Evolutionary conservation across 129 eudicot species (phyloP), one percentile per base, ranked within the genome.

Genomic region (Flaveria brownii): DNA sequence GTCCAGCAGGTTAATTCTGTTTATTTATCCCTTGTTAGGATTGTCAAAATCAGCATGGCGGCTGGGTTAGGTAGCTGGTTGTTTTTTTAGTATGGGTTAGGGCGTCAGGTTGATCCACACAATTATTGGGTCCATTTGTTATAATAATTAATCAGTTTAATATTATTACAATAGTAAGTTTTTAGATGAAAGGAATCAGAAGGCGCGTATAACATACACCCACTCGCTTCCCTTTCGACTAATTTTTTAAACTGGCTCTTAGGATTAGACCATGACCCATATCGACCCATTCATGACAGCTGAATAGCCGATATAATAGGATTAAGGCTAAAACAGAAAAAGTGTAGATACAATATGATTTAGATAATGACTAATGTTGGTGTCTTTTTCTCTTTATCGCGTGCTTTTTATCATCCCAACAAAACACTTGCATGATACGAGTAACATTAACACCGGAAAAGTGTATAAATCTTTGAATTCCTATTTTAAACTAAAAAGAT

Each of bases 1-100:
- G 98, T 93, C 47, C 89, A 72, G 74, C 98, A 93, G 97, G 98
- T 93, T 79, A 41, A 2, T 61, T 55, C 16, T 59, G 15, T 67
- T 52, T 42, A 50, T 9, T 17, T 39, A 4, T 8, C 50, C 26
- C 6, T 63, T 73, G 66, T 36, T 36, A 36, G 7, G 7, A 36
- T 36, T 36, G 41, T 4, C 65, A 59, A 59, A 59, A 59, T 59
- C 9, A 9, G 62, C 9, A 36, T 8, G 8, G 59, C 22, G 2
- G 26, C 12, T 7, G 28, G 62, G 62, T 18, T 17, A 23, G 62
- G 28, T 55, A 55, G 8, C 26, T 8, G 1, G 14, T 18, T 55
- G 12, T 55, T 18, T 55, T 18, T 55, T 55, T 18, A 18, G 62
- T 55, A 42, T 25, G 7, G 61, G 57, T 70, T 2, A 43, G 64